Percentiles rank a stretch among this genome's conserved stretches.
phyloP scores from a whole-genome alignment of 192 early-diverging fungal genomes.

The Backusella psychrophila region DNA sequence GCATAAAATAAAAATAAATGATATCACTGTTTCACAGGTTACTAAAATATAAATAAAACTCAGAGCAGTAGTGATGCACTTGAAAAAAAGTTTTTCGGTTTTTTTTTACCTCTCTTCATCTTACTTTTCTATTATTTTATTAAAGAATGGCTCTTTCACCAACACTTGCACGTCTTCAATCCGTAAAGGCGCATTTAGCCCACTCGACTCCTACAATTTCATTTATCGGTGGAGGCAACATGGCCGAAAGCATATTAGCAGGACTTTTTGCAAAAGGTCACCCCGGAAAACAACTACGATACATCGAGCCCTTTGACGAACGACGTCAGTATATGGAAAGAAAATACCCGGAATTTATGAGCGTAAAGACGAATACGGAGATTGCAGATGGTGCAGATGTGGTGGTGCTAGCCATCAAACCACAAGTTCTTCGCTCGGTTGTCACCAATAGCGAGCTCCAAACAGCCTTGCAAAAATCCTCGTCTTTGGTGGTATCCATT shows the following conservation, averaged over 20 bases:
- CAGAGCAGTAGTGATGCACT: not conserved
- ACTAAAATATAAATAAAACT: not conserved
- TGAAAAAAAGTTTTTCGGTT: not conserved
- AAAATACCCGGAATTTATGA: constrained; percentile 59
- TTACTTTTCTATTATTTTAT: not conserved
- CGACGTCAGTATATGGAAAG: constrained; percentile 59
- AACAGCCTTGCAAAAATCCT: constrained; percentile 41
- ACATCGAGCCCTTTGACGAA: constrained; percentile 77
- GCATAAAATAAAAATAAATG: too few species aligned
- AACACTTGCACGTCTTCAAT: not conserved
- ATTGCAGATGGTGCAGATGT: constrained; percentile 68
- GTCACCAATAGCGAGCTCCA: constrained; percentile 53
- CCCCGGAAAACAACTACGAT: constrained; percentile 60
- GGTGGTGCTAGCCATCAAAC: constrained; percentile 90
- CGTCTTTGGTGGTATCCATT: constrained; percentile 82
- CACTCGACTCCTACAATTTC: constrained; percentile 36
- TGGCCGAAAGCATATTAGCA: constrained; percentile 90
- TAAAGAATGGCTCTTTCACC: not conserved
- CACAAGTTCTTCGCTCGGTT: constrained; percentile 80
- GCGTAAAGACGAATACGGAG: constrained; percentile 56
- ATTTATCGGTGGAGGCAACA: constrained; percentile 93
- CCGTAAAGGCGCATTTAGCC: not conserved
- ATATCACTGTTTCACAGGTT: not conserved
- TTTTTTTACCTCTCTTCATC: not conserved
- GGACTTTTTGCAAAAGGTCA: constrained; percentile 79